phyloP scores from a whole-genome alignment of 495 filamentous ascomycete genomes.

The Astrocystis sublimbata region DNA sequence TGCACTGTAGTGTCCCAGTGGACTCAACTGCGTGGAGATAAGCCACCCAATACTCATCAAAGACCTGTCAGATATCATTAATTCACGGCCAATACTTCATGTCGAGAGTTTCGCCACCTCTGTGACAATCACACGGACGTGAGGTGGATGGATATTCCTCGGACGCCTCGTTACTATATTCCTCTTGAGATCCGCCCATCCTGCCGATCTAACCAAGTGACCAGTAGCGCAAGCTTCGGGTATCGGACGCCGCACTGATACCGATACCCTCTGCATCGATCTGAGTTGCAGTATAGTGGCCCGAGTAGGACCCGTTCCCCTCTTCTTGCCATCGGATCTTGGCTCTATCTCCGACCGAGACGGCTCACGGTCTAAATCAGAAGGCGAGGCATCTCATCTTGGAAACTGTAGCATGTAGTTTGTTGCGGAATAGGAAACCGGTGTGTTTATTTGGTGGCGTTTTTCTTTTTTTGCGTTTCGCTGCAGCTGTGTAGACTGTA shows the following conservation, averaged over 20 bases:
- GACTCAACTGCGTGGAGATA: too few species aligned
- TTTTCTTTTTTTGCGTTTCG: constrained; percentile 4
- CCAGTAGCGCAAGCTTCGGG: constrained; percentile 14
- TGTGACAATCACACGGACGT: too few species aligned
- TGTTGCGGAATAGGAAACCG: constrained; percentile 13
- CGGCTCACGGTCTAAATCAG: not conserved
- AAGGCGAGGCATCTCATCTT: not conserved
- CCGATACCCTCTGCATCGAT: not conserved
- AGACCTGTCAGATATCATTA: too few species aligned
- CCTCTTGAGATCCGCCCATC: constrained; percentile 12
- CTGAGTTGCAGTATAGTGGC: too few species aligned
- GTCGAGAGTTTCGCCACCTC: too few species aligned
- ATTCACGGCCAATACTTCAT: too few species aligned
- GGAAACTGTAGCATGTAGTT: not conserved
- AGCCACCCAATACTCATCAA: too few species aligned
- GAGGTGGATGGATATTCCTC: too few species aligned
- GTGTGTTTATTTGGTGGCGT: constrained; percentile 10
- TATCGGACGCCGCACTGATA: constrained; percentile 18
- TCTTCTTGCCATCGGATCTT: not conserved
- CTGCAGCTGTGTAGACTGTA: not conserved
- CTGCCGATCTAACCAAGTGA: constrained; percentile 15
- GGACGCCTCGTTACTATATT: not conserved
- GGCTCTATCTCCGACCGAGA: not conserved
- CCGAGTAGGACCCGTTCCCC: not conserved
- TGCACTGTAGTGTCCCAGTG: too few species aligned